Conservation (phyloP, 2,329 filamentous ascomycete genomes). For the Didymella pinodella region DNA sequence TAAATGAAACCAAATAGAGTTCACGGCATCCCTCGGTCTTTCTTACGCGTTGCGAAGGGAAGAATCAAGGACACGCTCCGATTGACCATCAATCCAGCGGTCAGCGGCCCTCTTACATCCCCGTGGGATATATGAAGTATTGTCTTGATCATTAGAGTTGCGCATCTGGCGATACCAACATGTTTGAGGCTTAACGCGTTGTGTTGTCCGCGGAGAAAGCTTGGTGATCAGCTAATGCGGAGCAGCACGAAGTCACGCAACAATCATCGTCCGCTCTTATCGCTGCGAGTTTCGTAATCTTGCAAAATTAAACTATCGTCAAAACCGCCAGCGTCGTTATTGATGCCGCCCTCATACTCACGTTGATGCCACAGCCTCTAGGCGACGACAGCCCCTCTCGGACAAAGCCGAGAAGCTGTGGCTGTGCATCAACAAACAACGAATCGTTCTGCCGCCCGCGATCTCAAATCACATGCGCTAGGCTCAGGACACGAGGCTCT, state of each 20-base stretch:
- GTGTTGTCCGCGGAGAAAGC: background rate
- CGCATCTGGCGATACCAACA: background rate
- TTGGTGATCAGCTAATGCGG: background rate
- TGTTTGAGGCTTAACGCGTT: background rate
- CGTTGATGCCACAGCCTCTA: background rate
- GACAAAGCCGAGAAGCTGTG: slow-evolving; percentile 17
- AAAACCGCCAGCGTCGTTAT: background rate
- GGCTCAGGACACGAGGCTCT: slow-evolving; percentile 19
- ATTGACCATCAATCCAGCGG: background rate
- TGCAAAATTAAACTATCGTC: too few relatives aligned
- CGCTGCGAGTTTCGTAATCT: background rate
- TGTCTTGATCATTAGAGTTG: background rate
- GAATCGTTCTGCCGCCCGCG: background rate
- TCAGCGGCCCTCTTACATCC: background rate
- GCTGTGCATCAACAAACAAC: slow-evolving; percentile 22
- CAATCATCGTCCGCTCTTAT: background rate
- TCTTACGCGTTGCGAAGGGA: background rate
- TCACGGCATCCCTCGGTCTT: background rate
- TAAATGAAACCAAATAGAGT: background rate
- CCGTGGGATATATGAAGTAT: background rate
- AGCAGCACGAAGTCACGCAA: background rate
- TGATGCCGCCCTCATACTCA: background rate
- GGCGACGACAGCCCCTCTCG: slow-evolving; percentile 5
- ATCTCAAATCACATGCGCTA: slow-evolving; percentile 15
- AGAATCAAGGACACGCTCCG: background rate